Evolutionary conservation across 345 rosid species (phyloP).

Genomic region (Rubroshorea leprosula): DNA sequence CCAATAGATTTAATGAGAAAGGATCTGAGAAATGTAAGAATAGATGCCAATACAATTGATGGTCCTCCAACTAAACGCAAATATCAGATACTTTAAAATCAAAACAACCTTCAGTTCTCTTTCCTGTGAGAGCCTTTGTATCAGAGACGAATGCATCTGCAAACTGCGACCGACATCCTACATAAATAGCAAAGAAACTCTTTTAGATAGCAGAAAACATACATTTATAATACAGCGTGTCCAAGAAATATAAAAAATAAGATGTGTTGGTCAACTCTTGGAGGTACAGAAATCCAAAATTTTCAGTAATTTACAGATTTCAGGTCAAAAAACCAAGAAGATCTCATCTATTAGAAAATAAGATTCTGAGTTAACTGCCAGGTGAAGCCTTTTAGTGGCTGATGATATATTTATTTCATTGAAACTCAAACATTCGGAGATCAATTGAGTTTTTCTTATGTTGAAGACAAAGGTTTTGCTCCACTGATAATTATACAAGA

Average conservation of each 20-base stretch:
- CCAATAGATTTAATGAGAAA: no score
- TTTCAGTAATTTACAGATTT: neutral
- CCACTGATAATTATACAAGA: no score
- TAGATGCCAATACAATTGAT: neutral
- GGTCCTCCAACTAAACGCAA: neutral
- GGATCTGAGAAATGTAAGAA: neutral
- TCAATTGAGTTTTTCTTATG: no score
- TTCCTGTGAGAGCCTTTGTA: slow-evolving; percentile 65
- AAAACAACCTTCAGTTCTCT: slow-evolving; percentile 66
- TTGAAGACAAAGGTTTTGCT: no score
- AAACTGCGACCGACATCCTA: slow-evolving; percentile 54
- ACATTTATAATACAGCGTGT: neutral
- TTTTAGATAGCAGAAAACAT: neutral
- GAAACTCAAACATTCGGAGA: no score
- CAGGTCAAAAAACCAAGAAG: neutral
- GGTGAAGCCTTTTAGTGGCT: no score
- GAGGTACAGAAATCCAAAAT: no score
- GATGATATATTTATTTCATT: no score
- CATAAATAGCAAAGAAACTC: slow-evolving; percentile 16
- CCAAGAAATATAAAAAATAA: neutral
- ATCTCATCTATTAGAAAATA: no score
- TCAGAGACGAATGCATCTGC: slow-evolving; percentile 85
- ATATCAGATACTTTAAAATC: neutral
- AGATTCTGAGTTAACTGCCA: no score
- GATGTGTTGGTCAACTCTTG: neutral